phyloP scores from a whole-genome alignment of 1,139 yeast species.

The Torulaspora pretoriensis region DNA sequence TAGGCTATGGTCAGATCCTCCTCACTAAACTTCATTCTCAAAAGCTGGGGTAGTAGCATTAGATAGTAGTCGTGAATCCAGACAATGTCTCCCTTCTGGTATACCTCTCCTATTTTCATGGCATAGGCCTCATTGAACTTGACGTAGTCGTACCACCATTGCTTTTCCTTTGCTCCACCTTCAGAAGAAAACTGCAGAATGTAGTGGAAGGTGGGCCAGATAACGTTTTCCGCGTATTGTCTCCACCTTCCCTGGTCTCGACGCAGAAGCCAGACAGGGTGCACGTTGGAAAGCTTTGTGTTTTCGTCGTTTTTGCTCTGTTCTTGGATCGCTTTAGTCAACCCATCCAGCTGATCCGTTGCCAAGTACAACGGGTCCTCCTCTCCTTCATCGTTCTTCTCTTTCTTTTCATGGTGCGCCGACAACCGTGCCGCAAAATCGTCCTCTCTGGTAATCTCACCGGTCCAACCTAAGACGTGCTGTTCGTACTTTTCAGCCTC shows the following conservation, averaged over 20 bases:
- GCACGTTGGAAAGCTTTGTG: constrained; percentile 45
- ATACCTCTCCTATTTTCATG: constrained; percentile 64
- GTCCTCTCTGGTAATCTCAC: constrained; percentile 51
- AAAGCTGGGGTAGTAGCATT: constrained; percentile 75
- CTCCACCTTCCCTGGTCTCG: constrained; percentile 75
- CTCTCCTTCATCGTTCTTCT: constrained; percentile 32
- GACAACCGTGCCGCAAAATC: constrained; percentile 8
- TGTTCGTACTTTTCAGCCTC: constrained; percentile 79
- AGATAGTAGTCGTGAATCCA: constrained; percentile 95
- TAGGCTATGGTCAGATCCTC: constrained; percentile 67
- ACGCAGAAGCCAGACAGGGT: constrained; percentile 82
- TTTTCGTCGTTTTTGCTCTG: constrained; percentile 43
- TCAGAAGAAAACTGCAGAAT: constrained; percentile 63
- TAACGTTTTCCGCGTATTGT: constrained; percentile 77
- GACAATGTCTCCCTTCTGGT: constrained; percentile 85
- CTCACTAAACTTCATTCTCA: constrained; percentile 76
- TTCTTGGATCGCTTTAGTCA: constrained; percentile 26
- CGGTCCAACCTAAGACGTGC: constrained; percentile 92
- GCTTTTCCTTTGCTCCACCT: constrained; percentile 65
- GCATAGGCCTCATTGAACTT: constrained; percentile 87
- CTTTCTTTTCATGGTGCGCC: constrained; percentile 15
- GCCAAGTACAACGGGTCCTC: constrained; percentile 62
- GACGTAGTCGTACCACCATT: constrained; percentile 91
- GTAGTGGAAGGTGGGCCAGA: constrained; percentile 96
- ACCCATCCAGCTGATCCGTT: constrained; percentile 48